Base-by-base conservation (phyloP, 1,284 basidiomycete genomes). In the Leccinum insigne region DNA sequence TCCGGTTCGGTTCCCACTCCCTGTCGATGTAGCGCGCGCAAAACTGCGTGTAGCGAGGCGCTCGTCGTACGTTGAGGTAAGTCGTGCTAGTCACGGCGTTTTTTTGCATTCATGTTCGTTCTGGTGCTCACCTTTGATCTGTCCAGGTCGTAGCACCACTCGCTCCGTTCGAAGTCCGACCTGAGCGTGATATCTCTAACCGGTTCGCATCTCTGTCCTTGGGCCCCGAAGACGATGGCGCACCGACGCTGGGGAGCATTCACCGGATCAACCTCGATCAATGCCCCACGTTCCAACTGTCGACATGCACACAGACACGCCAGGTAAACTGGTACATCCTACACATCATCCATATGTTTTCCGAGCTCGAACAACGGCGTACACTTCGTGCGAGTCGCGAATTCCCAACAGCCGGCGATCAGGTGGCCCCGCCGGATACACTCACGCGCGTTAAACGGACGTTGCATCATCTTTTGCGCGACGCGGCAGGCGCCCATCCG, bases 11-110 rank as follows among this genome's bases (percentile, higher is more conserved):
- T 77, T 73, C 32, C 75, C 74, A 3, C 73, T 76, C 56, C 80
- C 80, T 1, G 71, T 84, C 8, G 71, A 78, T 21, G 73, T 73
- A 5, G 64, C 52, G 5, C 69, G 69, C 11, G 65, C 71, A 2
- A 85, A 77, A 66, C 58, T 82, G 5, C 78, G 83, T 2, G 69
- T 86, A 18, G 85, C 83, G 13, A 79, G 86, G 18, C 81, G 79
- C 64, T 85, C 84, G 0, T 76, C 72, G 5, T 86, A 83, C 64
- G 77, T 87, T 4, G 84, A 87, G 77, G 86, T 84, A 26, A 59
- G 61, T 52, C 26, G 32, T 47, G 18, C n/a, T 63, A 3, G 10
- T 18, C 11, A 35, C 57, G 5, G 29, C 2, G n/a, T 49, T 7
- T 32, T 32, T 9, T 32, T 32, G 29, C 29, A 32, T 32, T 32